Evolutionary conservation across 768 basidiomycete genomes (phyloP), one percentile per base, ranked within the genome.

Genomic region (Mycena vitilis): DNA sequence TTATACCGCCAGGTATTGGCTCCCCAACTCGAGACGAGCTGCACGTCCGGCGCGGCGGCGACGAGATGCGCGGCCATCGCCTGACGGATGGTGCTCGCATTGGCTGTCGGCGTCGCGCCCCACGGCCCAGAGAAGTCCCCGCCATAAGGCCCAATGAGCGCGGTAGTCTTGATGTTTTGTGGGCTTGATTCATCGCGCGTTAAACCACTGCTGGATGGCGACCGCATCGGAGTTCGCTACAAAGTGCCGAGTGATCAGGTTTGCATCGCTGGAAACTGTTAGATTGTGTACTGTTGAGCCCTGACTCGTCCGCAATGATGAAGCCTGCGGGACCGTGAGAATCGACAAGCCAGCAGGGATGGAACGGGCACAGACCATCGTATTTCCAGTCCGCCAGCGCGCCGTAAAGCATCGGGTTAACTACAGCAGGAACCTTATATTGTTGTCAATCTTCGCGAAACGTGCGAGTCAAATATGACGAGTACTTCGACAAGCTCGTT

Each of bases 41-140:
- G n/a, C 9, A 70, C 68, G 20, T 51, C 55, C 13, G 63, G 34
- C 18, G 60, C 53, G 49, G 58, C 42, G 4, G 54, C 61, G n/a
- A 68, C 48, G 53, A 76, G 67, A 48, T 76, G 56, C 11, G 59
- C 47, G 16, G 54, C 13, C 40, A 75, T 68, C 10, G 73, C 71
- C 56, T 76, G 74, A 6, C 75, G 73, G 34, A 76, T 51, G 11
- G 74, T 75, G 51, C 66, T 71, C 13, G 68, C 69, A 38, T 71
- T 68, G 13, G 53, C 67, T 40, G 68, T 72, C 22, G 75, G 75
- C 54, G 68, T 71, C 49, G 59, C 65, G 16, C 75, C 75, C 75
- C 74, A 74, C 22, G 66, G 63, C 5, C 75, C 75, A n/a, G 74
- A 69, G 55, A 74, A 76, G 63, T 75, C 75, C 20, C 75, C 75